phyloP scores from a whole-genome alignment of 1,284 basidiomycete genomes.

The Fistulina hepatica region DNA sequence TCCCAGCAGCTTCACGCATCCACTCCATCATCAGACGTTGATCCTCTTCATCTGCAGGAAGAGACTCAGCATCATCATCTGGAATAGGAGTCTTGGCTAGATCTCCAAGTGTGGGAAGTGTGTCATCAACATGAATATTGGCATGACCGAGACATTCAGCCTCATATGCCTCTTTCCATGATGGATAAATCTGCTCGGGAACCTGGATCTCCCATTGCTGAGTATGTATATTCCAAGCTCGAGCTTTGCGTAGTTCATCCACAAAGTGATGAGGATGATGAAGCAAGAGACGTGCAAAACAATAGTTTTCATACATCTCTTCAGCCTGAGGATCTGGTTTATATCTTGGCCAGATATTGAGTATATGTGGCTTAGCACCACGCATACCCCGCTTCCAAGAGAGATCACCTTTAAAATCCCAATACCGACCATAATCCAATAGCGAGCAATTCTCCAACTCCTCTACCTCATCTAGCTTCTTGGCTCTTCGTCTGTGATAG shows the following conservation, averaged over 20 bases:
- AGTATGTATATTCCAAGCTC: neutral
- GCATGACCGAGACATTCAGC: slow-evolving; percentile 4
- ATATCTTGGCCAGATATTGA: slow-evolving; percentile 10
- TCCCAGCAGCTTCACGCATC: slow-evolving; percentile 14
- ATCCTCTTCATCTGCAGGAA: slow-evolving; percentile 4
- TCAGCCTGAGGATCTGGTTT: slow-evolving; percentile 1
- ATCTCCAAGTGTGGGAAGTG: slow-evolving; percentile 3
- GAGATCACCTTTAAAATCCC: slow-evolving; percentile 6
- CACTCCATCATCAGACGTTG: slow-evolving; percentile 5
- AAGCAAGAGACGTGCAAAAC: slow-evolving; percentile 13
- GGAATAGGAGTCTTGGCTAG: neutral
- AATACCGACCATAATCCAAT: slow-evolving; percentile 11
- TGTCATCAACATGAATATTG: slow-evolving; percentile 5
- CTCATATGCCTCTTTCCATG: slow-evolving; percentile 10
- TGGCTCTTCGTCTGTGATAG: neutral
- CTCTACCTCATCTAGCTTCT: neutral
- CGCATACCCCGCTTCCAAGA: neutral
- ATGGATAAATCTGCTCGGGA: no score
- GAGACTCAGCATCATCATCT: slow-evolving; percentile 9
- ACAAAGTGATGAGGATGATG: slow-evolving; percentile 8
- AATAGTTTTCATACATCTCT: slow-evolving; percentile 12
- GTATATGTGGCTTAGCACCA: slow-evolving; percentile 9
- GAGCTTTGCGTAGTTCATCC: neutral
- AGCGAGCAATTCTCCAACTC: slow-evolving; percentile 4
- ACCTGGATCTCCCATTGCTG: slow-evolving; percentile 1